Evolutionary conservation across 768 basidiomycete genomes (phyloP).

Genomic region (Boletus fagicola): DNA sequence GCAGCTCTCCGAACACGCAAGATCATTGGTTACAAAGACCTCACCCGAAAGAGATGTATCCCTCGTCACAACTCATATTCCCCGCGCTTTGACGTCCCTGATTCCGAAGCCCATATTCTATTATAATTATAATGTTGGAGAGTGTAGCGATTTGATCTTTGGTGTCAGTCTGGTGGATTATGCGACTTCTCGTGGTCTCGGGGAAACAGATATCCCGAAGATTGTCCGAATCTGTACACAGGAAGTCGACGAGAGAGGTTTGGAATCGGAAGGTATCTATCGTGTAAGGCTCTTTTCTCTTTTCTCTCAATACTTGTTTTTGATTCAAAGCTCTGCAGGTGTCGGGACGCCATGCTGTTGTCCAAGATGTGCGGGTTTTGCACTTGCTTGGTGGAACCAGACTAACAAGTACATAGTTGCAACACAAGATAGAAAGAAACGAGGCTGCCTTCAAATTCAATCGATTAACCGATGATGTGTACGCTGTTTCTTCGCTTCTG

Average conservation of each 20-base stretch:
- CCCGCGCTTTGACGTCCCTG: slow-evolving; percentile 59
- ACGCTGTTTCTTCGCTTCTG: slow-evolving; percentile 77
- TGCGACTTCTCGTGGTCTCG: slow-evolving; percentile 72
- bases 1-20: slow-evolving; percentile 66
- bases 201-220: slow-evolving; percentile 74
- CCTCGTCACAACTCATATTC: slow-evolving; percentile 53
- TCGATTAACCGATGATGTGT: slow-evolving; percentile 70
- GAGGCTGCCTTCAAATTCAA: slow-evolving; percentile 75
- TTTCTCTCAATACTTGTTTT: neutral
- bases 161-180: slow-evolving; percentile 88
- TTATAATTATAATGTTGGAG: slow-evolving; percentile 75
- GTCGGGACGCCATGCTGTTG: slow-evolving; percentile 79
- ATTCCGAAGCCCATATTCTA: slow-evolving; percentile 75
- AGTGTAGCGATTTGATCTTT: slow-evolving; percentile 86
- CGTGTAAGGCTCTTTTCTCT: slow-evolving; percentile 44
- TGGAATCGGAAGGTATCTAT: slow-evolving; percentile 80
- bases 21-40: slow-evolving; percentile 60
- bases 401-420: slow-evolving; percentile 48
- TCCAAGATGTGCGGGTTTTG: slow-evolving; percentile 64
- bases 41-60: slow-evolving; percentile 68
- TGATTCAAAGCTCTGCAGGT: slow-evolving; percentile 44
- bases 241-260: slow-evolving; percentile 78
- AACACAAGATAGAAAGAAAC: slow-evolving; percentile 84
- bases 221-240: slow-evolving; percentile 77
- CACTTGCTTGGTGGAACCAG: neutral